Evolutionary conservation across 768 basidiomycete genomes (phyloP), one percentile per base, ranked within the genome.

Genomic region (Butyriboletus loyo): DNA sequence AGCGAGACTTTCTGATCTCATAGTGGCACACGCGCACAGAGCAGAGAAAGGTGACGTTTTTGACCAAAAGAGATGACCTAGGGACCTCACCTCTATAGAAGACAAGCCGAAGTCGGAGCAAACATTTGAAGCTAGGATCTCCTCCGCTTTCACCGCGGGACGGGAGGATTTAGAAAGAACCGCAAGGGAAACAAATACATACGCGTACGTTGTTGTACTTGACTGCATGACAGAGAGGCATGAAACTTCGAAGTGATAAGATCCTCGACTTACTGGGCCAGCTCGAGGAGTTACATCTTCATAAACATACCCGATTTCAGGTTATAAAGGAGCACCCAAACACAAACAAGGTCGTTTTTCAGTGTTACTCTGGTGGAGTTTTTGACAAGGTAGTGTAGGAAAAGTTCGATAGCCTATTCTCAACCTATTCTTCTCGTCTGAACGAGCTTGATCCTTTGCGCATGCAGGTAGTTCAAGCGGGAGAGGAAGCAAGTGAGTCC

Each of bases 391-490:
- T 21, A 36, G 10, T 19, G 7, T 38, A 69, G 67, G 58, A 60
- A 42, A 59, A 55, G 37, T 64, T 69, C n/a, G 47, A 60, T 4
- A 14, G 24, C 22, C 43, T 69, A 22, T 58, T 60, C 49, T 70
- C 52, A 38, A 54, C 40, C 6, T 66, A 56, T 63, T 52, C 57
- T 49, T 49, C 46, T 15, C 46, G 72, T 15, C 53, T 73, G 30
- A 61, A 73, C 34, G 69, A 73, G 31, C 61, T 77, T 22, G 64
- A 63, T 22, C 65, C 63, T 35, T 58, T 62, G 22, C 69, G 72
- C 8, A 65, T 57, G 34, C 66, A 62, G 25, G 63, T 61, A 35
- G 64, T 68, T 37, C 67, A 69, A 52, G 61, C 64, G 9, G 62
- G 70, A 21, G 68, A 72, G 47, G 60, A 65, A 42, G 65, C 63